Conservation (phyloP, 192 early-diverging fungal genomes). For the Chytriomyces confervae region DNA sequence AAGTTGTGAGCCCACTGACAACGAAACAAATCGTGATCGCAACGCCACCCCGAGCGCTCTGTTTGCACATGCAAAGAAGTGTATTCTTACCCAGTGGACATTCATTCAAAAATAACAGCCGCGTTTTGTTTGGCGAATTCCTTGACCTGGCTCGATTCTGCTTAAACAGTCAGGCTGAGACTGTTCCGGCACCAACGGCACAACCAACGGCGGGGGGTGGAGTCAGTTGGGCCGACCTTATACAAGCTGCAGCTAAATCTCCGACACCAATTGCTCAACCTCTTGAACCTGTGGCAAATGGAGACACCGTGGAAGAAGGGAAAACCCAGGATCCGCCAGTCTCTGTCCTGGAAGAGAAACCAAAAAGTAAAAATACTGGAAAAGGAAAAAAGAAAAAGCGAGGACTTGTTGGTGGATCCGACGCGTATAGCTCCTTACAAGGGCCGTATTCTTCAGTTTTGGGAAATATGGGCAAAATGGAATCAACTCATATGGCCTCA, state of each 20-base stretch:
- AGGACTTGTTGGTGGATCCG: neutral
- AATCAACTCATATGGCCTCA: too few relatives aligned
- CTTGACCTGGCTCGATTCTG: constrained; percentile 82
- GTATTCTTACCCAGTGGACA: constrained; percentile 73
- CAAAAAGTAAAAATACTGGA: neutral
- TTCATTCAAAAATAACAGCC: constrained; percentile 78
- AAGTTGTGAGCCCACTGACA: constrained; percentile 39
- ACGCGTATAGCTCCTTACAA: too few relatives aligned
- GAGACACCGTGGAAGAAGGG: neutral
- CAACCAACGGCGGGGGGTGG: neutral
- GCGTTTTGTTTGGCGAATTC: constrained; percentile 69
- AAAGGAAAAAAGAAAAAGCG: neutral
- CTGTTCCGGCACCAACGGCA: neutral
- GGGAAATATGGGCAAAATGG: neutral
- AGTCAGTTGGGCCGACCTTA: constrained; percentile 27
- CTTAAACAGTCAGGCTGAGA: constrained; percentile 65
- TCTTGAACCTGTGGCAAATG: neutral
- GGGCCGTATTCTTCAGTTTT: neutral
- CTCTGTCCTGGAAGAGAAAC: constrained; percentile 1
- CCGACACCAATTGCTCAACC: constrained; percentile 7
- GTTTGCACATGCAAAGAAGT: constrained; percentile 85
- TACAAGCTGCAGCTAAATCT: constrained; percentile 16
- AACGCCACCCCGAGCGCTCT: constrained; percentile 78
- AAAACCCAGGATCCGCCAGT: neutral
- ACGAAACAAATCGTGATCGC: constrained; percentile 88